Evolutionary conservation across 2,329 filamentous ascomycete genomes (phyloP), one percentile per base, ranked within the genome.

Genomic region (Colletotrichum cuscutae): DNA sequence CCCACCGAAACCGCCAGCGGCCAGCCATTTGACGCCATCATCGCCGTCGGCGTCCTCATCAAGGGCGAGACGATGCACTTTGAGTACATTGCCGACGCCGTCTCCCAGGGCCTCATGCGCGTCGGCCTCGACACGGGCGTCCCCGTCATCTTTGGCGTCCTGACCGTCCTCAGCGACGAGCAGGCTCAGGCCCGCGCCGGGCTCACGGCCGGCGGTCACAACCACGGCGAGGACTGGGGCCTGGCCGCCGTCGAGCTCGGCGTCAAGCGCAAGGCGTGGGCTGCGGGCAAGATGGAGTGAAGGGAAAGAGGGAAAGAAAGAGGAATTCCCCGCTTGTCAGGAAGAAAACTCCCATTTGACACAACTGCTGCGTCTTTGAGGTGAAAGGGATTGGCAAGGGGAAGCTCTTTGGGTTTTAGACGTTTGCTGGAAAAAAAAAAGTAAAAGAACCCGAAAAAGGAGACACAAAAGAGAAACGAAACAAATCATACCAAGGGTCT

Each of bases 11-110:
- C 83, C n/a, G 78, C 86, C 15, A 35, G 32, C 74, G 84, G 89
- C 71, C 84, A 87, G 68, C 90, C 95, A 24, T 98, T 98, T 79
- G 96, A 98, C 81, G 97, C 97, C 75, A 91, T 99, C 75, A 95
- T 99, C 76, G 95, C 97, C 65, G 94, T 99, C 77, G 97, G 97
- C 68, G 95, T 98, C 69, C 90, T 99, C 74, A 98, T 99, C 86
- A 99, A 99, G 87, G 97, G 97, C 82, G 94, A 97, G 84, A 98
- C 97, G 7, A 98, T 98, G 95, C 97, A 99, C 85, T 99, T 99
- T 80, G 97, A 99, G 85, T 98, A 99, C 86, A 99, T 99, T 78
- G 90, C 95, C 54, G 97, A 98, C 76, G 91, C 94, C 53, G 95
- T 97, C 7, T 95, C 92, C 71, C 94, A 98, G 74, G 97, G 95